Evolutionary conservation across 176 grass and related monocot species (phyloP).

Genomic region (Phragmites australis): DNA sequence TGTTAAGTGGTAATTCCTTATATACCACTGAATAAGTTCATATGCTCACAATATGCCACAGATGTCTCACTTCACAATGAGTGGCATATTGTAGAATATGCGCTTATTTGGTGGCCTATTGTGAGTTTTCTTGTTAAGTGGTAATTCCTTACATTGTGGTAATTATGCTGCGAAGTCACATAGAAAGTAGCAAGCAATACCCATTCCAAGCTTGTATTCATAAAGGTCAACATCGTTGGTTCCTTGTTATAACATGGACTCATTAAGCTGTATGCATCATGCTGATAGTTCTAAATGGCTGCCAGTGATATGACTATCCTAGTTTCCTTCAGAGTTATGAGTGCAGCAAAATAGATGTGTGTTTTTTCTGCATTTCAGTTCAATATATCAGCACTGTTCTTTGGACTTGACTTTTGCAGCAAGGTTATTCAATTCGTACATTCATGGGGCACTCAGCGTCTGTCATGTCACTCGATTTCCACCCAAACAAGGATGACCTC

Average conservation of each 20-base stretch:
- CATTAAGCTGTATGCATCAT: background rate
- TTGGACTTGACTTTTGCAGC: conserved; percentile 49
- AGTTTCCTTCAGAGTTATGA: background rate
- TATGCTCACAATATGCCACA: no score
- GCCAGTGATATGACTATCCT: background rate
- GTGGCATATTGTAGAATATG: no score
- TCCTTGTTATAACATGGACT: conserved; percentile 1
- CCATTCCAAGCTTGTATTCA: background rate
- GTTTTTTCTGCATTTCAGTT: background rate
- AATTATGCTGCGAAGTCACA: conserved; percentile 11
- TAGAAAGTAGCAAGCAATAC: background rate
- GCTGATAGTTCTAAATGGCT: conserved; percentile 7
- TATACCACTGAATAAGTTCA: no score
- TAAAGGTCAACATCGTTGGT: conserved; percentile 2
- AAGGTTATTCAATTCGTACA: conserved; percentile 62
- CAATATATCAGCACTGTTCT: background rate
- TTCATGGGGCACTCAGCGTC: conserved; percentile 87
- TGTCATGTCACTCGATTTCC: conserved; percentile 90
- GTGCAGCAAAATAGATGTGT: background rate
- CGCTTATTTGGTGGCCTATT: no score
- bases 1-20: no score
- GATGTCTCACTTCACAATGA: no score
- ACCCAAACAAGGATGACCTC: conserved; percentile 94
- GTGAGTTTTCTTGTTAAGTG: no score
- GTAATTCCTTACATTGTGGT: no score